Conservation (phyloP, 2,329 filamentous ascomycete species). For the Alternaria solani region DNA sequence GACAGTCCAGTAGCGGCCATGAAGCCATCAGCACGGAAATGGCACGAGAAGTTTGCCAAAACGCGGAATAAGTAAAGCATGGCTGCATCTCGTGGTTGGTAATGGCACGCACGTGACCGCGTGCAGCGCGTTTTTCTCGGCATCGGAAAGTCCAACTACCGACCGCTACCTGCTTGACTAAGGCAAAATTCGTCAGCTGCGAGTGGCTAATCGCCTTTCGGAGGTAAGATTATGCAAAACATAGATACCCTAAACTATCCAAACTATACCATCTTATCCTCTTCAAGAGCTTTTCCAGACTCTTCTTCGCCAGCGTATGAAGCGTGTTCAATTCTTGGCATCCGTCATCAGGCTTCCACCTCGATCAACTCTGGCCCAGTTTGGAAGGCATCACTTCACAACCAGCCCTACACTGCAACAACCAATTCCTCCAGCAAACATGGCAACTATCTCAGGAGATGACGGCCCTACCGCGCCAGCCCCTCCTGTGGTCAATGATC, state of each 20-base stretch:
- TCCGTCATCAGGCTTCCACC: conserved; percentile 6
- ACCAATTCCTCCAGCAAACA: conserved; percentile 1
- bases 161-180: conserved; percentile 25
- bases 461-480: conserved; percentile 8
- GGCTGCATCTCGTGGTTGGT: neutral
- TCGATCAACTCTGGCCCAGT: neutral
- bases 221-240: conserved; percentile 8
- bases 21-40: conserved; percentile 47
- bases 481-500: conserved; percentile 7
- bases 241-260: conserved; percentile 9
- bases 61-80: conserved; percentile 40
- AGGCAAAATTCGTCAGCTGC: conserved; percentile 24
- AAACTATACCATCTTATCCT: neutral
- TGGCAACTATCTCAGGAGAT: conserved; percentile 11
- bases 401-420: conserved; percentile 4
- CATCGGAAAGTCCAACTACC: conserved; percentile 22
- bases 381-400: neutral
- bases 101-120: conserved; percentile 16
- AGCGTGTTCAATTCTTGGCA: conserved; percentile 8
- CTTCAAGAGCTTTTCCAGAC: neutral
- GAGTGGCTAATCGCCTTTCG: conserved; percentile 22
- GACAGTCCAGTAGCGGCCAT: conserved; percentile 20
- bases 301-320: conserved; percentile 13
- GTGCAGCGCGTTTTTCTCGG: conserved; percentile 13
- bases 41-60: conserved; percentile 52